phyloP scores from a whole-genome alignment of 2,329 filamentous ascomycete species.

The Myrmaecium sp. region DNA sequence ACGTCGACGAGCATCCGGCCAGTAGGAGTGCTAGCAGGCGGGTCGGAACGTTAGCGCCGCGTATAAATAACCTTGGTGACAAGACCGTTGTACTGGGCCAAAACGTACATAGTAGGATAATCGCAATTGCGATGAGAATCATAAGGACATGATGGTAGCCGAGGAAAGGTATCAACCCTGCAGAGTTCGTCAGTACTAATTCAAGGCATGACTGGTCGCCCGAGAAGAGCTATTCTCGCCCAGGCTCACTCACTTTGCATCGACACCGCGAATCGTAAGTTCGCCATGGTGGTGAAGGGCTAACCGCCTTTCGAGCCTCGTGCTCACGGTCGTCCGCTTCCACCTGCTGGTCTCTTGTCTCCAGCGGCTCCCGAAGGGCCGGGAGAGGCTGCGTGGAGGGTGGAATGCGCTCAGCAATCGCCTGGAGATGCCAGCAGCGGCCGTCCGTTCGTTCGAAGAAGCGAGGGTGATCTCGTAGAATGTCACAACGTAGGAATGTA shows the following conservation, averaged over 20 bases:
- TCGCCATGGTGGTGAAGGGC: slow-evolving; percentile 27
- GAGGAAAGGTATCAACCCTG: slow-evolving; percentile 43
- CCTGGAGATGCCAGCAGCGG: no score
- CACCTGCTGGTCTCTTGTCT: slow-evolving; percentile 10
- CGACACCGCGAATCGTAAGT: slow-evolving; percentile 32
- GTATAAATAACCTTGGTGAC: no score
- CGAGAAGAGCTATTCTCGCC: neutral
- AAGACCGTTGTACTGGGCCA: no score
- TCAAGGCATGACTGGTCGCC: neutral
- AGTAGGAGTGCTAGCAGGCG: slow-evolving; percentile 57
- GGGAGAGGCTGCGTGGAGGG: slow-evolving; percentile 14
- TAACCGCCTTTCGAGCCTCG: no score
- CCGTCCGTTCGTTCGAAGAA: no score
- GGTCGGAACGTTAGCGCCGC: no score
- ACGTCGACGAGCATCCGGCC: slow-evolving; percentile 92
- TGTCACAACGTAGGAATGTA: no score
- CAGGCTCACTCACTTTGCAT: slow-evolving; percentile 26
- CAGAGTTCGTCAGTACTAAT: neutral
- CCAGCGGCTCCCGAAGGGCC: slow-evolving; percentile 26
- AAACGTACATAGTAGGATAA: slow-evolving; percentile 84
- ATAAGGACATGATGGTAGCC: slow-evolving; percentile 81
- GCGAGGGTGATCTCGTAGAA: no score
- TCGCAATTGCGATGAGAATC: slow-evolving; percentile 85
- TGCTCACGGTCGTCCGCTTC: no score
- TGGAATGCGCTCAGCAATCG: slow-evolving; percentile 16